Percentiles rank a stretch among this genome's conserved stretches.
Conservation (phyloP, 2,329 filamentous ascomycete genomes). For the Alternaria hordeiaustralica region DNA sequence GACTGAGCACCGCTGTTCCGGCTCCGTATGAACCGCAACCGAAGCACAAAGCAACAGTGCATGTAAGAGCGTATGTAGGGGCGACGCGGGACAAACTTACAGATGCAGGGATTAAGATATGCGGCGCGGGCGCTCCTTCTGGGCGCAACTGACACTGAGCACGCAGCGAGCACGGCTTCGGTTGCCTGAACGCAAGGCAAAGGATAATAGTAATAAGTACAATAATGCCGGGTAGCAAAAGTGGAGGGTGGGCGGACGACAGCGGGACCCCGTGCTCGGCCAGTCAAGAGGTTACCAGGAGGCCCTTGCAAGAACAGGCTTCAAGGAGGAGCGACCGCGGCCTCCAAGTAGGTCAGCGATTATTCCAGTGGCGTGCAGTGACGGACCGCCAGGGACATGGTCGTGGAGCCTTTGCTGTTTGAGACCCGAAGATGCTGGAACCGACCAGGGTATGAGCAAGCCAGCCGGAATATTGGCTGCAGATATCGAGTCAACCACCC, state of each 20-base stretch:
- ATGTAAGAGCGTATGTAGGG: slow-evolving; percentile 33
- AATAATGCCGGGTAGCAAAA: slow-evolving; percentile 37
- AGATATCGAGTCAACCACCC: slow-evolving; percentile 31
- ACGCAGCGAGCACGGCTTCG: slow-evolving; percentile 28
- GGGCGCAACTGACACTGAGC: slow-evolving; percentile 34
- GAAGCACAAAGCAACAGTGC: slow-evolving; percentile 38
- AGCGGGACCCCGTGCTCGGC: slow-evolving; percentile 36
- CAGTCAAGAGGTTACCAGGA: slow-evolving; percentile 33
- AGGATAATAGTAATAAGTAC: slow-evolving; percentile 42
- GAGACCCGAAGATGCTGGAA: slow-evolving; percentile 40
- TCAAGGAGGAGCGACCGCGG: slow-evolving; percentile 30
- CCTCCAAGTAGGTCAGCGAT: slow-evolving; percentile 29
- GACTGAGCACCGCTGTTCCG: slow-evolving; percentile 43
- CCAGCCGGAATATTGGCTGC: slow-evolving; percentile 39
- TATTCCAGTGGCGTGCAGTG: slow-evolving; percentile 28
- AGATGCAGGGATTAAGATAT: slow-evolving; percentile 32
- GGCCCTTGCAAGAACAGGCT: slow-evolving; percentile 22
- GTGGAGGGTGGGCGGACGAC: slow-evolving; percentile 30
- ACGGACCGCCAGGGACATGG: slow-evolving; percentile 45
- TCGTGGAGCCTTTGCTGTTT: slow-evolving; percentile 47
- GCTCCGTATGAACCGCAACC: slow-evolving; percentile 43
- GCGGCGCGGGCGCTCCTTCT: slow-evolving; percentile 39
- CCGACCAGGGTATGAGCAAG: slow-evolving; percentile 31
- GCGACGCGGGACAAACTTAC: slow-evolving; percentile 38
- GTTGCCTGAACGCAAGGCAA: slow-evolving; percentile 30